Evolutionary conservation across 176 grass and related monocot species (phyloP).

Genomic region (sorghum (Sorghum bicolor)): Sorghum_bicolor_NCBIv3 NC_012878.2:14813001-14813500

Average conservation of each 20-base stretch:
- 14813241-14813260: background rate
- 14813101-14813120: background rate
- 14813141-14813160: slow-evolving; percentile 26
- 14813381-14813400: background rate
- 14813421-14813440: background rate
- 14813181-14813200: background rate
- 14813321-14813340: background rate
- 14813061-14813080: background rate
- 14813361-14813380: background rate
- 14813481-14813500: background rate
- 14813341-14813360: background rate
- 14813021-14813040: slow-evolving; percentile 93
- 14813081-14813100: slow-evolving; percentile 4
- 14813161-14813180: background rate
- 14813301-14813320: background rate
- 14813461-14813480: background rate
- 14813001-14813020: slow-evolving; percentile 62
- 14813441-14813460: background rate
- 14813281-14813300: background rate
- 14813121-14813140: background rate
- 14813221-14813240: background rate
- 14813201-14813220: background rate
- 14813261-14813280: slow-evolving; percentile 8
- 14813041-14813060: slow-evolving; percentile 62
- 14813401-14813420: background rate